Conservation (phyloP, 164 flowering plant species). For the Dillenia turbinata region DNA sequence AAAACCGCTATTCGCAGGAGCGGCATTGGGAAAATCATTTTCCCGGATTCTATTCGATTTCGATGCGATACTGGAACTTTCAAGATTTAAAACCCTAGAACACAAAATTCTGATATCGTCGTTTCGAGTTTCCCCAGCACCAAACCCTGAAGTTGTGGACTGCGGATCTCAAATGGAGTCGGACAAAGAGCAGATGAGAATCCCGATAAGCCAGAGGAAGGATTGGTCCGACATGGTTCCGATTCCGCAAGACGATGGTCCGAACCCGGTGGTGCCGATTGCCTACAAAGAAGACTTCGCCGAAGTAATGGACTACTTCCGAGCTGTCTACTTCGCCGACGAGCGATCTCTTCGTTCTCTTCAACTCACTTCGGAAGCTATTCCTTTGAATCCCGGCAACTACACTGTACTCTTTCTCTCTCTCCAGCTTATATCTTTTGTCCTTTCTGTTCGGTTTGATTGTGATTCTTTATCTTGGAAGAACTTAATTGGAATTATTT, state of each 20-base stretch:
- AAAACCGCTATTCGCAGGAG: no score
- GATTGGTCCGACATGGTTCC: conserved; percentile 86
- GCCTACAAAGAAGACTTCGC: conserved; percentile 70
- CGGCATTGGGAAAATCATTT: no score
- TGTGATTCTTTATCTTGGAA: neutral
- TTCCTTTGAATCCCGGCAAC: conserved; percentile 66
- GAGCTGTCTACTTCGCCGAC: conserved; percentile 65
- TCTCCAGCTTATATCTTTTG: neutral
- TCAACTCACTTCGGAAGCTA: conserved; percentile 61
- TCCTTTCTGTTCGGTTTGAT: neutral
- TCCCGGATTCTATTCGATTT: no score
- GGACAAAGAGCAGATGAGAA: conserved; percentile 25
- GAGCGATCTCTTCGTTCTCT: conserved; percentile 78
- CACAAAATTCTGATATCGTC: no score
- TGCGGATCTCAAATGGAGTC: conserved; percentile 32
- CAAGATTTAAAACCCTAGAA: no score
- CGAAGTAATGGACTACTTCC: conserved; percentile 88
- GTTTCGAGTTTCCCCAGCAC: conserved; percentile 9
- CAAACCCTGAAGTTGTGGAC: conserved; percentile 89
- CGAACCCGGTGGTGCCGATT: conserved; percentile 84
- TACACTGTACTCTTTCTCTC: conserved; percentile 53
- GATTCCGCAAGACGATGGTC: conserved; percentile 85
- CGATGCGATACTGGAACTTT: no score
- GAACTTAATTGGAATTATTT: no score
- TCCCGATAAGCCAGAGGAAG: conserved; percentile 45